Base-by-base conservation (phyloP, 2,329 filamentous ascomycete species). In the Cercospora beticola region DNA sequence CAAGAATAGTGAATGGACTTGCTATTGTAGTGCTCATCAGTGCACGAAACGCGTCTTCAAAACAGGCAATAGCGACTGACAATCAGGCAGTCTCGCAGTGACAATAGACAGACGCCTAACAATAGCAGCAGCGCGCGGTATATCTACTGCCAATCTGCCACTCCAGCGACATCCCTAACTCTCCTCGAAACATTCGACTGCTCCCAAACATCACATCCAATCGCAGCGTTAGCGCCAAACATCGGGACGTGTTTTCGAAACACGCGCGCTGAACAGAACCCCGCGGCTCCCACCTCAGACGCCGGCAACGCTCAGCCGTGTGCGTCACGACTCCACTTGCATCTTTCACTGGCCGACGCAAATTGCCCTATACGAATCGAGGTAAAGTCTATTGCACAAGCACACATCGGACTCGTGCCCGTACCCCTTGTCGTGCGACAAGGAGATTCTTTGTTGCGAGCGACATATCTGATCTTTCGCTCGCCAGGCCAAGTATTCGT, bases 401-500 rank as follows among this genome's bases (percentile, higher is more conserved):
- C 62, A 64, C 60, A 33, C 46, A 21, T 16, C 46, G 46, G 12
- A 64, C 46, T 28, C 33, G 23, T 31, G 31, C 28, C 56, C 28
- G 60, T 5, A 26, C 12, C 10, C 33, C 59, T 40, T 6, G 49
- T 43, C 30, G 52, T 59, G 52, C 36, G 49, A 65, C 62, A 65
- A 12, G 18, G n/a, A 23, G 31, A 16, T 46, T 30, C 49, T 65
- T 56, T 58, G 62, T 58, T 31, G 62, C 52, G 52, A 58, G 36
- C 52, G 3, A 16, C 62, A 58, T 12, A 58, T 46, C 49, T 57
- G 10, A 65, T 58, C n/a, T 36, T 14, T 8, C 21, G n/a, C 36
- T 30, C 33, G 31, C 21, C 23, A 65, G 52, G 62, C 36, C 62
- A 65, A 59, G 62, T 65, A 59, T 59, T 40, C 36, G 62, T 36